A percentile compares a stretch with the other conserved stretches of the same genome.
Conservation (phyloP, 305 asterid genomes). For the Rubia tinctorum region DNA sequence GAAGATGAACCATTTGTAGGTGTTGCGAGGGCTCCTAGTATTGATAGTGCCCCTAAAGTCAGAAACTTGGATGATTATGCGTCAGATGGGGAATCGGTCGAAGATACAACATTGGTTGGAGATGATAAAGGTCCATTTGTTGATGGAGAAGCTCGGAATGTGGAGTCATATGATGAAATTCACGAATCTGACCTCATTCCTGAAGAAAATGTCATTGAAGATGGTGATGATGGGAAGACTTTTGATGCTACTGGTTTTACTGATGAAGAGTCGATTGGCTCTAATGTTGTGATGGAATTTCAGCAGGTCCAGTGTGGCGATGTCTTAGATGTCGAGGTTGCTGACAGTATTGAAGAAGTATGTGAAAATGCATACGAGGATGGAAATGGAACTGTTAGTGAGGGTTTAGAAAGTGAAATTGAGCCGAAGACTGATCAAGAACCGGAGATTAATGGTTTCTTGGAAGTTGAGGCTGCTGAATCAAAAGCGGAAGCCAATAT, state of each 20-base stretch:
- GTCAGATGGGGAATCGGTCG: conserved; percentile 35
- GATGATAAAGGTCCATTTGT: conserved; percentile 23
- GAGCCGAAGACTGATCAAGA: background rate
- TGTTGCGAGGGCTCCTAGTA: conserved; percentile 37
- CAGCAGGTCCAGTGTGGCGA: background rate
- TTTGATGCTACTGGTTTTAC: conserved; percentile 15
- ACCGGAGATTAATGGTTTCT: background rate
- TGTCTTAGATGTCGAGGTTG: background rate
- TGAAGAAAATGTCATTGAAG: background rate
- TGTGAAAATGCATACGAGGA: background rate
- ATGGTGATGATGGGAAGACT: background rate
- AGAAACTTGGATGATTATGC: conserved; percentile 31
- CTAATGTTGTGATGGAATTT: conserved; percentile 2
- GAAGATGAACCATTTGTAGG: conserved; percentile 48
- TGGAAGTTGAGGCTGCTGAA: background rate
- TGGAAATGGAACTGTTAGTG: background rate
- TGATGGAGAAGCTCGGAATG: conserved; percentile 21
- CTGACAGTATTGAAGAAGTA: background rate
- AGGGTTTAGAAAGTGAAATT: background rate
- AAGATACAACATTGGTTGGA: conserved; percentile 26
- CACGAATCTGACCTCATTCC: conserved; percentile 18
- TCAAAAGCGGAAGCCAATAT: background rate
- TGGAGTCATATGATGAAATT: conserved; percentile 26
- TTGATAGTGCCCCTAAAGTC: conserved; percentile 47
- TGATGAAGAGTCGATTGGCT: conserved; percentile 14